Base-by-base conservation (phyloP, 768 basidiomycete genomes). In the Gloeopeniophorella convolvens region DNA sequence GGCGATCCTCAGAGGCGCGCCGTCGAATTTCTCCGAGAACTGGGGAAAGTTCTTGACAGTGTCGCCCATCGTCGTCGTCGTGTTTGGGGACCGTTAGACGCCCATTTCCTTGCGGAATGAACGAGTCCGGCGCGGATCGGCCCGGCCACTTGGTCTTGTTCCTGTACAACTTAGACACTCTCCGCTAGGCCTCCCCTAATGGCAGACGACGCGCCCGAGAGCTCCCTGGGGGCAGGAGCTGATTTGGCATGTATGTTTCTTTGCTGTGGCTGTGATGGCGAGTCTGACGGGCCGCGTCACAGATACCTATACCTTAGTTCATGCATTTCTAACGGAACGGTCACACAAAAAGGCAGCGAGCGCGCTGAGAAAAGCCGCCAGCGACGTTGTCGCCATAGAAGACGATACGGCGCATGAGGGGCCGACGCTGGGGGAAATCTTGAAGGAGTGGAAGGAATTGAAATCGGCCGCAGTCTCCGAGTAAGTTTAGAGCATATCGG, bases 1-100 rank as follows among this genome's bases (percentile, higher is more conserved):
- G 62, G 89, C 89, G 45, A 96, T 70, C 50, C 94, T 84, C 45
- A 94, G 76, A 23, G 73, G 54, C 2, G 89, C 84, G 44, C 94
- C 94, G 61, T 97, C 89, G 72, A 80, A 78, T 30, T 76, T 68
- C 33, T 69, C 72, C 44, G 78, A 65, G 31, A 85, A 76, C 40
- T 78, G 73, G 13, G 76, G 70, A 43, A 82, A 76, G 33, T 89
- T 88, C 72, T 95, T 95, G 77, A 95, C 83, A 59, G 83, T 73
- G n/a, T 48, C 54, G 33, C 41, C 15, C 56, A 58, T 58, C 23
- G 42, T 51, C 24, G 42, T 44, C 58, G 61, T 63, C 55, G 61
- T 63, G n/a, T 13, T 40, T 24, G 21, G 15, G 39, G 13, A 40
- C 13, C 11, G 16, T 23, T n/a, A 40, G 26, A 24, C 39, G 39